Conservation (phyloP, 2,329 filamentous ascomycete genomes). For the Nakataea oryzae region DNA sequence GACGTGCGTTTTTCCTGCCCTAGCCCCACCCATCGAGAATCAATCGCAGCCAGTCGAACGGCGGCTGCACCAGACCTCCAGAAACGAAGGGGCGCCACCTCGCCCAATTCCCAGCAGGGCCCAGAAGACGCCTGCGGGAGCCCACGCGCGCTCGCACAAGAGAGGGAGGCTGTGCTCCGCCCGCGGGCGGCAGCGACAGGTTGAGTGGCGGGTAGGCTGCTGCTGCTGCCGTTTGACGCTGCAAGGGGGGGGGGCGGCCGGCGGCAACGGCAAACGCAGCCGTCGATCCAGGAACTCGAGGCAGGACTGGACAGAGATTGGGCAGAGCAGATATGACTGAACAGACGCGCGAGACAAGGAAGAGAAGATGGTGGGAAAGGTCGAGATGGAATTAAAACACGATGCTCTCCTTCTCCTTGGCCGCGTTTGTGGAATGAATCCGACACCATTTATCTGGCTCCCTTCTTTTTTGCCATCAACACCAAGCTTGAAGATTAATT, state of each 20-base stretch:
- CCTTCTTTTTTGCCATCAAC: background rate
- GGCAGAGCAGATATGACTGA: background rate
- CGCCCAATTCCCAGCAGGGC: background rate
- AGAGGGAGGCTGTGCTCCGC: background rate
- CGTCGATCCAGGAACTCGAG: background rate
- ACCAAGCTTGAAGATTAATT: background rate
- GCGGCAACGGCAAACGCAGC: slow-evolving; percentile 51
- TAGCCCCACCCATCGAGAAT: background rate
- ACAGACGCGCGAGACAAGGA: background rate
- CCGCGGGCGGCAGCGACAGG: too few relatives aligned
- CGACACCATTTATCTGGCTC: background rate
- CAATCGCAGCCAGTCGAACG: background rate
- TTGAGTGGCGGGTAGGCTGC: background rate
- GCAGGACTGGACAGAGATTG: background rate
- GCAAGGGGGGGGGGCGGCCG: slow-evolving; percentile 10
- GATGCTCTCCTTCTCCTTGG: background rate
- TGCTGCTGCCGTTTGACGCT: background rate
- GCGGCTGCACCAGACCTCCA: background rate
- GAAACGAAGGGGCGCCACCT: background rate
- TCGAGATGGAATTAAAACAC: background rate
- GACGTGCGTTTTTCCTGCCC: background rate
- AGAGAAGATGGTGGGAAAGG: background rate
- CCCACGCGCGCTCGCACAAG: too few relatives aligned
- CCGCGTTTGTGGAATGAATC: background rate
- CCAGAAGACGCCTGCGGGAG: background rate